phyloP scores from a whole-genome alignment of 129 eudicot species.

The Cynara cardunculus region DNA sequence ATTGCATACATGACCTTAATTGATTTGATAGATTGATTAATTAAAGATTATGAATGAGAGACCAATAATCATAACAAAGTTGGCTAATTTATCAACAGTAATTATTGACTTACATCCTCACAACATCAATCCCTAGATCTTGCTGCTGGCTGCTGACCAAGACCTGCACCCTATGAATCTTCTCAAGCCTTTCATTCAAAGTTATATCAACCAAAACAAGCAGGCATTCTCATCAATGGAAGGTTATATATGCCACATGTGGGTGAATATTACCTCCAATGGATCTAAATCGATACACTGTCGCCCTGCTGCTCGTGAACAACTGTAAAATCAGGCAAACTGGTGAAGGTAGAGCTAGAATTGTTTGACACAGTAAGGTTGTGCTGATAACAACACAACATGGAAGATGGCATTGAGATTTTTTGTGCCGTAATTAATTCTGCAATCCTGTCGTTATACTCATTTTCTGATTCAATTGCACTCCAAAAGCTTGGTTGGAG shows the following conservation, averaged over 20 bases:
- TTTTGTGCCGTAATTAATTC: conserved; percentile 3
- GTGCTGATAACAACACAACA: conserved; percentile 18
- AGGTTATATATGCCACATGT: not conserved
- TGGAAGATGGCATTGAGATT: not conserved
- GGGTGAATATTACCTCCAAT: conserved; percentile 16
- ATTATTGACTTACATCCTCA: conserved; percentile 26
- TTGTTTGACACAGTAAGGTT: not conserved
- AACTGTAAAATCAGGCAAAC: conserved; percentile 4
- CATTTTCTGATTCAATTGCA: conserved; percentile 9
- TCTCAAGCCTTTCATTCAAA: not conserved
- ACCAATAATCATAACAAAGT: conserved; percentile 11
- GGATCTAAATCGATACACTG: not conserved
- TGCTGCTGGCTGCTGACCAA: not conserved
- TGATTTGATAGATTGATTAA: conserved; percentile 15
- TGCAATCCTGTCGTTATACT: conserved; percentile 4
- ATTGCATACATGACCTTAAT: not conserved
- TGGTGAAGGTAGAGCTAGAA: conserved; percentile 5
- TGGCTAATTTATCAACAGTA: conserved; percentile 6
- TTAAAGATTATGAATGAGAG: not conserved
- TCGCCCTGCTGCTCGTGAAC: conserved; percentile 15
- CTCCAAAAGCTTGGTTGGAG: conserved; percentile 13
- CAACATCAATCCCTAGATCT: conserved; percentile 7
- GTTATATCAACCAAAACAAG: not conserved
- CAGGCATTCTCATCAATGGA: not conserved
- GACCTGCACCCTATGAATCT: not conserved